Percentiles rank a stretch among this genome's conserved stretches.
Conservation (phyloP, 345 rosid species). For the Populus nigra region DNA sequence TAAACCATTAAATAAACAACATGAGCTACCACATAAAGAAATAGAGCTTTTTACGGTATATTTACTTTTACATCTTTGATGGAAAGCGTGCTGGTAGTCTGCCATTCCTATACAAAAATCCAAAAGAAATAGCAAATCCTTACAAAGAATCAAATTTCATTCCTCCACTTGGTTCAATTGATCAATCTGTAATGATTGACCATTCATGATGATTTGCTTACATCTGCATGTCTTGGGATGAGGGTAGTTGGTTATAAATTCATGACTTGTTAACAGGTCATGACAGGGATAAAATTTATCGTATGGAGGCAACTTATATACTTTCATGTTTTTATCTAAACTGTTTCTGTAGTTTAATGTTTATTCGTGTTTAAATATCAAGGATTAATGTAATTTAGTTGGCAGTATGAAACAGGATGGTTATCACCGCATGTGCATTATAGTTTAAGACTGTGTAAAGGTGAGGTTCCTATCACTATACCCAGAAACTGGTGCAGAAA, state of each 20-base stretch:
- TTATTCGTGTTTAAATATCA: slow-evolving; percentile 7
- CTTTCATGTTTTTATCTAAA: background rate
- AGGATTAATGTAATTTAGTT: slow-evolving; percentile 22
- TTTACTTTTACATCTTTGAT: background rate
- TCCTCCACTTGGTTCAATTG: background rate
- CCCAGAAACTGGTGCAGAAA: slow-evolving; percentile 67
- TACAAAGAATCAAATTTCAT: background rate
- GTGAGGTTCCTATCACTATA: slow-evolving; percentile 73
- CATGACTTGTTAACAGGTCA: background rate
- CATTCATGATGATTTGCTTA: background rate
- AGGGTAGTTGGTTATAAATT: background rate
- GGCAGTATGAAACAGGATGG: slow-evolving; percentile 89
- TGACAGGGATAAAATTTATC: background rate
- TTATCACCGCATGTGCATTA: slow-evolving; percentile 66
- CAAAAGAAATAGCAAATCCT: background rate
- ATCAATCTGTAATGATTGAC: background rate
- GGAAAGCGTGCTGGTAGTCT: slow-evolving; percentile 86
- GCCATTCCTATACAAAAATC: slow-evolving; percentile 60
- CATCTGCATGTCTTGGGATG: slow-evolving; percentile 2
- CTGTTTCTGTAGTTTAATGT: background rate
- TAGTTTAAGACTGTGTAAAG: slow-evolving; percentile 70
- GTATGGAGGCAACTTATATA: background rate
- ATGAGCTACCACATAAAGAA: slow-evolving; percentile 7
- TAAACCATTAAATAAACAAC: background rate
- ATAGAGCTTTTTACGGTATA: too few species aligned